These are phyloP conservation scores for Amoebophrya sp. DNA, from an alignment of 169 alveolate species.

Conservation along the genomic window DNA sequence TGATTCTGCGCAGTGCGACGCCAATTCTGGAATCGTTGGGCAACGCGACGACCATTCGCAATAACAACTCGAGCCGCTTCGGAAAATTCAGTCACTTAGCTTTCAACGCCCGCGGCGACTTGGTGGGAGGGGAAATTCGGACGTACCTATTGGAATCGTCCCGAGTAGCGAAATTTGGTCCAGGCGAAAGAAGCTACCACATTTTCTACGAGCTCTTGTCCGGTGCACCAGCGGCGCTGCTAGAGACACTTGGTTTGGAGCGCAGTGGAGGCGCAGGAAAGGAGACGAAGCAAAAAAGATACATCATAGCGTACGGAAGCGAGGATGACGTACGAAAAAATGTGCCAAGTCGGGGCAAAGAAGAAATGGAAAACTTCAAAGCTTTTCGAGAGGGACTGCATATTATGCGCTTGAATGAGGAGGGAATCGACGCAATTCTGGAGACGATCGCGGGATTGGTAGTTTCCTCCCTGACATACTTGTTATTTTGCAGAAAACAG, in stretches of 20 bases:
- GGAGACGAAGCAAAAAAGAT: not conserved
- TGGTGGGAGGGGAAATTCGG: constrained; percentile 76
- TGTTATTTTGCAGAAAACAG: too few relatives aligned
- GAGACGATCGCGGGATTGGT: not conserved
- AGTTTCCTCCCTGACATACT: too few relatives aligned
- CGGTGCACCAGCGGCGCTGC: constrained; percentile 42
- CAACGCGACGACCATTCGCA: constrained; percentile 92
- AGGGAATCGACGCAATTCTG: not conserved
- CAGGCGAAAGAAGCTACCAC: constrained; percentile 66
- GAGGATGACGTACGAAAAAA: not conserved
- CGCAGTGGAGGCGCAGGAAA: too few relatives aligned
- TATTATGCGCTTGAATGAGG: not conserved
- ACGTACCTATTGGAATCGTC: constrained; percentile 88
- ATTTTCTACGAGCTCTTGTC: constrained; percentile 82
- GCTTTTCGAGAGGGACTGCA: not conserved
- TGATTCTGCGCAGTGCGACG: constrained; percentile 59
- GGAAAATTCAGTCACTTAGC: constrained; percentile 90
- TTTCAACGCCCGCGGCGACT: constrained; percentile 68
- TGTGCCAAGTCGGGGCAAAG: not conserved
- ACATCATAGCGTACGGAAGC: not conserved
- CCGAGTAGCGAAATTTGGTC: constrained; percentile 61
- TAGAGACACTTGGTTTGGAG: not conserved
- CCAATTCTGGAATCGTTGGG: constrained; percentile 94
- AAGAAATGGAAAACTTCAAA: not conserved
- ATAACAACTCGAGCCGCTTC: constrained; percentile 91